Evolutionary conservation across 164 flowering plant genomes (phyloP).

Genomic region (Paratinospora sagittata): DNA sequence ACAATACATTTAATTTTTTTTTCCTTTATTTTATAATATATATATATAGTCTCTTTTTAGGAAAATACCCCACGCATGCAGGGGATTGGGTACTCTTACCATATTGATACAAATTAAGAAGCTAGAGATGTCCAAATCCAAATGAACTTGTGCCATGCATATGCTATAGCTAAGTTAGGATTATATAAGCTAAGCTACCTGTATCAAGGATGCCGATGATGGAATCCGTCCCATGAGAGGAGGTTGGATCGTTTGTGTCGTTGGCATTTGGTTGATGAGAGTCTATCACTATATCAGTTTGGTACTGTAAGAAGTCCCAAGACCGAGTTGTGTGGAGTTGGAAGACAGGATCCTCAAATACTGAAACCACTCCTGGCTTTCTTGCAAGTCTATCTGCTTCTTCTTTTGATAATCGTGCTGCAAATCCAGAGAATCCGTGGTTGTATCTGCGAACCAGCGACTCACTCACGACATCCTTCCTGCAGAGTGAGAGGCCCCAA

Average conservation of each 20-base stretch:
- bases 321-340: slow-evolving; percentile 66
- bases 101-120: too few relatives aligned
- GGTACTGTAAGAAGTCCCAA: slow-evolving; percentile 51
- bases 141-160: too few relatives aligned
- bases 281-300: slow-evolving; percentile 23
- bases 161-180: too few relatives aligned
- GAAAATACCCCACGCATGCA: too few relatives aligned
- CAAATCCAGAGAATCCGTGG: slow-evolving; percentile 55
- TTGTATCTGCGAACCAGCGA: slow-evolving; percentile 34
- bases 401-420: slow-evolving; percentile 38
- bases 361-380: slow-evolving; percentile 47
- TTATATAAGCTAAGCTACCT: slow-evolving; percentile 19
- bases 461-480: slow-evolving; percentile 15
- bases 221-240: slow-evolving; percentile 18
- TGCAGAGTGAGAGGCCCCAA: background rate
- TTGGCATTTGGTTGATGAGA: slow-evolving; percentile 7
- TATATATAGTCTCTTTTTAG: too few relatives aligned
- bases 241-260: background rate
- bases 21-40: too few relatives aligned
- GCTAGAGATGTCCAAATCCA: too few relatives aligned
- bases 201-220: slow-evolving; percentile 55
- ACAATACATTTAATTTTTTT: too few relatives aligned
- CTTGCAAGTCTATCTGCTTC: slow-evolving; percentile 34
- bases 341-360: slow-evolving; percentile 40
- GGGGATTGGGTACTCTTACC: too few relatives aligned